Evolutionary conservation across 176 grass and related monocot genomes (phyloP).

Genomic region (Lolium perenne): DNA sequence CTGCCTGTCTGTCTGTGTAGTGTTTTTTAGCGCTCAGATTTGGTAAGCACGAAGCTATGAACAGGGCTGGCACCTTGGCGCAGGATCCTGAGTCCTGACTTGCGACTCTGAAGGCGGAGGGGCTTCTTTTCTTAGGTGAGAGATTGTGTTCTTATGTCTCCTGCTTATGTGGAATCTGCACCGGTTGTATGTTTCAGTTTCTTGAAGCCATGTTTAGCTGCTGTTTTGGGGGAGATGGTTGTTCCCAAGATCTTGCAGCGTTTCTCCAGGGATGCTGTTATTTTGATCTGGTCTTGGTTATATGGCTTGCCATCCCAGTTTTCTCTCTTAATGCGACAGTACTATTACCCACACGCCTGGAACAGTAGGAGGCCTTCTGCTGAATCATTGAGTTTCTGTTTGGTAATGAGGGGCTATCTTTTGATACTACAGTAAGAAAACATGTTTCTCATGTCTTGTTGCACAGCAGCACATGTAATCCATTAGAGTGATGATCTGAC

Average conservation of each 20-base stretch:
- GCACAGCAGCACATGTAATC: not conserved
- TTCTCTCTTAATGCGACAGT: conserved; percentile 37
- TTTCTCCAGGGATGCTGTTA: not conserved
- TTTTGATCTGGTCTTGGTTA: conserved; percentile 34
- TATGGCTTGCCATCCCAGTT: not conserved
- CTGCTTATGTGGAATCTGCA: conserved; percentile 18
- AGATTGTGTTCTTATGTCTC: conserved; percentile 30
- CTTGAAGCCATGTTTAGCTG: not conserved
- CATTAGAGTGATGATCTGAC: conserved; percentile 15
- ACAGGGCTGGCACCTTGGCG: conserved; percentile 18
- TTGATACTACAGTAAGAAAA: not conserved
- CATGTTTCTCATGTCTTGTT: conserved; percentile 24
- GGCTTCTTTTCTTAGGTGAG: conserved; percentile 39
- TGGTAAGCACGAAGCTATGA: not conserved
- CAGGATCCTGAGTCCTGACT: not conserved
- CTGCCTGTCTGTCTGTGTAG: conserved; percentile 8
- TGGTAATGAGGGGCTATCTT: not conserved
- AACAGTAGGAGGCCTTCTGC: not conserved
- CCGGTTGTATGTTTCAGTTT: not conserved
- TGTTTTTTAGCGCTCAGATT: conserved; percentile 39
- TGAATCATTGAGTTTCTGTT: not conserved
- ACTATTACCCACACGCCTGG: not conserved
- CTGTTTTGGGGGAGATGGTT: not conserved
- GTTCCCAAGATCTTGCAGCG: conserved; percentile 25
- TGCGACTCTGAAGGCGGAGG: not conserved